These are phyloP conservation scores for Vigna radiata DNA, from an alignment of 306 rosid genomes.

Conservation along the genomic window DNA sequence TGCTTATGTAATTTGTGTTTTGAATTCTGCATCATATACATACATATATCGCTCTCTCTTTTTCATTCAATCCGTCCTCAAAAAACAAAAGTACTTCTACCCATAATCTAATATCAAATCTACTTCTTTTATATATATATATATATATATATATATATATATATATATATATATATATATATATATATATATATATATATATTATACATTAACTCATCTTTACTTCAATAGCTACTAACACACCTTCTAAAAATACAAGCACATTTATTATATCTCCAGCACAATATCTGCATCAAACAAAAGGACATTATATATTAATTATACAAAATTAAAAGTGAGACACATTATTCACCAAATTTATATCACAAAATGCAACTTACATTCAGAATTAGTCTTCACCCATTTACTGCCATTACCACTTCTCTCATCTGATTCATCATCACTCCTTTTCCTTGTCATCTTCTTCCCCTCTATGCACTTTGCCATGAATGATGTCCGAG, in stretches of 20 bases:
- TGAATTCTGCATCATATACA: conserved; percentile 15
- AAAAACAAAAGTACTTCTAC: conserved; percentile 27
- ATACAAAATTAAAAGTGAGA: neutral
- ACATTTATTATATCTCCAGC: conserved; percentile 73
- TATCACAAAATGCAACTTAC: conserved; percentile 53
- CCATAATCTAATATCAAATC: conserved; percentile 2
- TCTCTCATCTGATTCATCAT: conserved; percentile 55
- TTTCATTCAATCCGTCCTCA: conserved; percentile 41
- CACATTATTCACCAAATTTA: neutral
- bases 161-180: neutral
- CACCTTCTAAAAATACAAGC: conserved; percentile 31
- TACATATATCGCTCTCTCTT: conserved; percentile 21
- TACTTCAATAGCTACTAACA: conserved; percentile 51
- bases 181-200: no score
- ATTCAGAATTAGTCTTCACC: conserved; percentile 98
- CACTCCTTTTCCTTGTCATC: conserved; percentile 47
- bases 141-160: neutral
- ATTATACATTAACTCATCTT: neutral
- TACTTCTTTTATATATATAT: neutral
- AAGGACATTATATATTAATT: conserved; percentile 15
- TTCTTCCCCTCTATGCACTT: conserved; percentile 65
- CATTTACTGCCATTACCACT: conserved; percentile 75
- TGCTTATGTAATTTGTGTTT: no score
- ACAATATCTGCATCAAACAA: conserved; percentile 80
- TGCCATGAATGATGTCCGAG: conserved; percentile 62